Evolutionary conservation across 2,329 filamentous ascomycete genomes (phyloP).

Genomic region (Trichoderma koningii): DNA sequence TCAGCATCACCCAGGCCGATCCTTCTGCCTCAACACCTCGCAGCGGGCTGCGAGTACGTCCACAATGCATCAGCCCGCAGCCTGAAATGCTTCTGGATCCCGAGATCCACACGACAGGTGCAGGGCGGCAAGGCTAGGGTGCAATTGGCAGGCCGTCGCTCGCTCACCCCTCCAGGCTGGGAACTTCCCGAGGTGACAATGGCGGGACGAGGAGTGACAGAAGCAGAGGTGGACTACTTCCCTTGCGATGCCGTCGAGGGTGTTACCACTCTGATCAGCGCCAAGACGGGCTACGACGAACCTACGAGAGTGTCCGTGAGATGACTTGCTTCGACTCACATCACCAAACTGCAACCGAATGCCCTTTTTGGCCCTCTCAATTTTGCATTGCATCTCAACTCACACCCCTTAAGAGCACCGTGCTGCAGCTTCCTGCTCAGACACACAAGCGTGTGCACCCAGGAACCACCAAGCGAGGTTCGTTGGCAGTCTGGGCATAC

Average conservation of each 20-base stretch:
- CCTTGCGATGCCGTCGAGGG: not conserved
- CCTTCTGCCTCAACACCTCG: no score
- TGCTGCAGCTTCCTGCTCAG: not conserved
- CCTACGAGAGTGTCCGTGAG: no score
- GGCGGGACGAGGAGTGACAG: not conserved
- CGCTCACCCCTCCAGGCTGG: not conserved
- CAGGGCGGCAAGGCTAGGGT: conserved; percentile 7
- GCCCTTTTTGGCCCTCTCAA: not conserved
- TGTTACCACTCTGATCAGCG: no score
- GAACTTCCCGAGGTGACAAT: not conserved
- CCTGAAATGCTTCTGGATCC: not conserved
- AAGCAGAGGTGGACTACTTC: not conserved
- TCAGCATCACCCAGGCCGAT: no score
- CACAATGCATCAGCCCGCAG: not conserved
- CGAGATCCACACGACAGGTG: not conserved
- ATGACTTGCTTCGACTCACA: not conserved
- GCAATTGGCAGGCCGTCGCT: conserved; percentile 1
- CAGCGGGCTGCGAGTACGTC: not conserved
- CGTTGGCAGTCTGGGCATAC: not conserved
- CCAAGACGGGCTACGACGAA: no score
- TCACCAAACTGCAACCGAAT: not conserved
- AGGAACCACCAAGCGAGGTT: not conserved
- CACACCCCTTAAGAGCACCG: not conserved
- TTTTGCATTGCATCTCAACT: not conserved
- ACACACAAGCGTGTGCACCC: not conserved